Conservation (phyloP, 257 asterid species). For the Forsythia suspensa region DNA sequence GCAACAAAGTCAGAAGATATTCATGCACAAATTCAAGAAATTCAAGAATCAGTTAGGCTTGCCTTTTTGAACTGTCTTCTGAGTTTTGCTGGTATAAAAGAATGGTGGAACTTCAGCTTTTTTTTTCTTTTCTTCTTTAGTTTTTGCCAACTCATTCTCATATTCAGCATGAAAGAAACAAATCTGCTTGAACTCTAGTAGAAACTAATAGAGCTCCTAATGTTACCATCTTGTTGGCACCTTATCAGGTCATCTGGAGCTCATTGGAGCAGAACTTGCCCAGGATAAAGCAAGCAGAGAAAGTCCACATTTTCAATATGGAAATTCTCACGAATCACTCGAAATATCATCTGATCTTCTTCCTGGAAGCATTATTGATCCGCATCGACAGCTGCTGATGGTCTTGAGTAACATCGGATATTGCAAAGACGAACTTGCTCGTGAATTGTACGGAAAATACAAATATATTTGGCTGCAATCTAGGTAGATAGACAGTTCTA, state of each 20-base stretch:
- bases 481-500: conserved; percentile 45
- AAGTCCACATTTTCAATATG: conserved; percentile 57
- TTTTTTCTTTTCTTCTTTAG: conserved; percentile 10
- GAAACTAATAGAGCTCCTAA: conserved; percentile 23
- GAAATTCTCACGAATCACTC: conserved; percentile 53
- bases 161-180: not conserved
- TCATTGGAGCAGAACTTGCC: conserved; percentile 61
- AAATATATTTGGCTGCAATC: conserved; percentile 68
- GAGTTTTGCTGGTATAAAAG: conserved; percentile 78
- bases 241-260: conserved; percentile 78
- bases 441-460: conserved; percentile 69
- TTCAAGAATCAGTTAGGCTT: conserved; percentile 88
- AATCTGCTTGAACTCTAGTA: conserved; percentile 7
- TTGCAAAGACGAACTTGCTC: conserved; percentile 92
- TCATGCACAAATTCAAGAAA: conserved; percentile 75
- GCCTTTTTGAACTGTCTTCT: conserved; percentile 86
- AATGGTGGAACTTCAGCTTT: conserved; percentile 13
- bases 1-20: conserved; percentile 77
- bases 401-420: conserved; percentile 95
- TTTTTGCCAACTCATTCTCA: not conserved
- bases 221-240: conserved; percentile 16
- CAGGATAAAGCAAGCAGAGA: conserved; percentile 52
- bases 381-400: conserved; percentile 85
- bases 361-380: conserved; percentile 81
- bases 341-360: conserved; percentile 61